Conservation (phyloP, 192 early-diverging fungal genomes). For the Coemansia sp. region DNA sequence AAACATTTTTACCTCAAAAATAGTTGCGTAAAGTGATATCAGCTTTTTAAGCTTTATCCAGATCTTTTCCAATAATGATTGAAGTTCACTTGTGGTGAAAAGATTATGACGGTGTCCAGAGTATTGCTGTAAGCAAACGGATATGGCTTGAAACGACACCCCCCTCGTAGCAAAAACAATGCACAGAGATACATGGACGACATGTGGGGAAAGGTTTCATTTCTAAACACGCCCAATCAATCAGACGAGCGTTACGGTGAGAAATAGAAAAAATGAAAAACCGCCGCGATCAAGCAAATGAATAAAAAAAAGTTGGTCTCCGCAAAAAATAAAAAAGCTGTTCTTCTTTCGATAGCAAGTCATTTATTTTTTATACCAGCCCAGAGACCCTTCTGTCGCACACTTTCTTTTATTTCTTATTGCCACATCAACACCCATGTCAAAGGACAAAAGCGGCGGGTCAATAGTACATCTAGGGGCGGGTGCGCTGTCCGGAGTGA, state of each 20-base stretch:
- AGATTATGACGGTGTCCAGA: too few relatives aligned
- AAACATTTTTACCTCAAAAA: too few relatives aligned
- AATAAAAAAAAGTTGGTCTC: not conserved
- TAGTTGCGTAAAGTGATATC: too few relatives aligned
- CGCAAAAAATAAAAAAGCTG: not conserved
- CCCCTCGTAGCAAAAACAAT: too few relatives aligned
- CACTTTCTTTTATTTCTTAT: not conserved
- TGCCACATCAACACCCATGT: conserved; percentile 15
- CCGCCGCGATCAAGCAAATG: not conserved
- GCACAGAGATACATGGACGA: too few relatives aligned
- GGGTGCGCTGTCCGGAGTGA: conserved; percentile 77
- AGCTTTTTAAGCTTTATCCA: too few relatives aligned
- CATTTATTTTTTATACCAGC: not conserved
- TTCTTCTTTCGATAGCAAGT: not conserved
- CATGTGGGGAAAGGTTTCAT: too few relatives aligned
- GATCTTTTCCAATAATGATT: too few relatives aligned
- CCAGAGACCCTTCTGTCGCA: not conserved
- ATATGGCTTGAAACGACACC: too few relatives aligned
- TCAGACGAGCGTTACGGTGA: not conserved
- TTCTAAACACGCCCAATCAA: too few relatives aligned
- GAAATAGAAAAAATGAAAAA: not conserved
- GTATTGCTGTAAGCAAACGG: too few relatives aligned
- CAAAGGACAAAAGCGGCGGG: conserved; percentile 22
- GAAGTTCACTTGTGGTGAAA: too few relatives aligned
- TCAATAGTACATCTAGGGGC: conserved; percentile 68